A percentile compares a stretch with the other conserved stretches of the same genome.
These are phyloP conservation scores for Gelatoporia subvermispora DNA, from an alignment of 768 basidiomycete genomes.

Conservation along the genomic window DNA sequence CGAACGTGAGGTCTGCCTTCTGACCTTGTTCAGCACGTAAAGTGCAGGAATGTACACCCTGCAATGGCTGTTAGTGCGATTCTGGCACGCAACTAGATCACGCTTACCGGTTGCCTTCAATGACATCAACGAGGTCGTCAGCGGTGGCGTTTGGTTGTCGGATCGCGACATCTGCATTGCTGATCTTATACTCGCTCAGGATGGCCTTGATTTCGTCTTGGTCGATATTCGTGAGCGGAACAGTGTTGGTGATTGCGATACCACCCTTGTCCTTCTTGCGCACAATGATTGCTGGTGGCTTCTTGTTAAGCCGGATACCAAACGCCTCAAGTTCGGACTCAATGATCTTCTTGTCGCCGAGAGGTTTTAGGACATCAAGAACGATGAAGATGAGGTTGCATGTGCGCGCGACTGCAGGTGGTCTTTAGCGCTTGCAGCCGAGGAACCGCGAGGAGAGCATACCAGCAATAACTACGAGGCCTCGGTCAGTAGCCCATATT, in stretches of 20 bases:
- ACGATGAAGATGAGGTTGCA: conserved; percentile 99
- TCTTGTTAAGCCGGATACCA: conserved; percentile 94
- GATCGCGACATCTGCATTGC: conserved; percentile 87
- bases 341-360: conserved; percentile 89
- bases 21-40: conserved; percentile 42
- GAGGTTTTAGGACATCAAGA: conserved; percentile 96
- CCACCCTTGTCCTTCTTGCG: conserved; percentile 89
- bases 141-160: conserved; percentile 88
- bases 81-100: neutral
- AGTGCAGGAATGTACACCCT: conserved; percentile 92
- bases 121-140: conserved; percentile 95
- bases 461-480: conserved; percentile 68
- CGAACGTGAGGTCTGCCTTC: neutral
- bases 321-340: conserved; percentile 96
- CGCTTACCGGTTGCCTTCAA: conserved; percentile 85
- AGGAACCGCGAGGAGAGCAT: conserved; percentile 21
- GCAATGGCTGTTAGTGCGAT: neutral
- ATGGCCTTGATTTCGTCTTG: conserved; percentile 95
- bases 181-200: conserved; percentile 86
- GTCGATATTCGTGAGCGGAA: conserved; percentile 92
- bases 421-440: conserved; percentile 3
- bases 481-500: neutral
- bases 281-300: conserved; percentile 81
- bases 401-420: conserved; percentile 79
- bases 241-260: conserved; percentile 93